phyloP scores from a whole-genome alignment of 495 filamentous ascomycete genomes.

The Xylaria telfairii region DNA sequence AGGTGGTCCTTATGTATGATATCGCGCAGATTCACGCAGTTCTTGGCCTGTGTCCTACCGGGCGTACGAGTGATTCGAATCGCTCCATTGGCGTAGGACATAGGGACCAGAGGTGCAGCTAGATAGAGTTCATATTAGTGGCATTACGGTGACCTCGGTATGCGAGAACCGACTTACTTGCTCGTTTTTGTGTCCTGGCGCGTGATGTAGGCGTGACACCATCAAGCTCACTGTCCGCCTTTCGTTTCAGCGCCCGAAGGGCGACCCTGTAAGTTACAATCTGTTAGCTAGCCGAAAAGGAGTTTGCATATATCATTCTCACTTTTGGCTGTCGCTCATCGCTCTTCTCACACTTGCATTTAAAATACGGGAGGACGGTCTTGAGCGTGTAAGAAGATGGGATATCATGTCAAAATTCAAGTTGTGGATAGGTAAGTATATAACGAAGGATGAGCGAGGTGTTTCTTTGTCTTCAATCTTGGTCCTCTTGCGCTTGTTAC shows the following conservation, averaged over 20 bases:
- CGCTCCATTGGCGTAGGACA: constrained; percentile 27
- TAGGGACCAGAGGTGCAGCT: neutral
- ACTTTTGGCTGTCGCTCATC: constrained; percentile 11
- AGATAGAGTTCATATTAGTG: neutral
- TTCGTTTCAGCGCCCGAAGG: neutral
- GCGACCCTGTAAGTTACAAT: constrained; percentile 1
- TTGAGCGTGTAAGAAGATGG: neutral
- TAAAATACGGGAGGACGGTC: neutral
- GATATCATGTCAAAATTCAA: neutral
- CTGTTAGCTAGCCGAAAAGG: neutral
- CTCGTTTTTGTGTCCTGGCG: neutral
- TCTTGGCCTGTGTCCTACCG: constrained; percentile 26
- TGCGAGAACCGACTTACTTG: neutral
- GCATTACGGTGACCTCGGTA: no score
- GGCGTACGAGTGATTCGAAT: constrained; percentile 34
- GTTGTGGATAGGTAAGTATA: neutral
- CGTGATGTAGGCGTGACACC: constrained; percentile 2
- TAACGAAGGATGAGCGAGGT: neutral
- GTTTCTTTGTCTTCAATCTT: neutral
- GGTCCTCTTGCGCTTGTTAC: neutral
- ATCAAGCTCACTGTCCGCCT: constrained; percentile 16
- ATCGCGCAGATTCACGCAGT: constrained; percentile 30
- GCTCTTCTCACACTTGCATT: neutral
- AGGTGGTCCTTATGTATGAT: constrained; percentile 30
- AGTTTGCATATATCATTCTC: neutral